Percentiles rank a stretch among this genome's conserved stretches.
phyloP scores from a whole-genome alignment of 495 filamentous ascomycete species.

The Aspergillus diversus region DNA sequence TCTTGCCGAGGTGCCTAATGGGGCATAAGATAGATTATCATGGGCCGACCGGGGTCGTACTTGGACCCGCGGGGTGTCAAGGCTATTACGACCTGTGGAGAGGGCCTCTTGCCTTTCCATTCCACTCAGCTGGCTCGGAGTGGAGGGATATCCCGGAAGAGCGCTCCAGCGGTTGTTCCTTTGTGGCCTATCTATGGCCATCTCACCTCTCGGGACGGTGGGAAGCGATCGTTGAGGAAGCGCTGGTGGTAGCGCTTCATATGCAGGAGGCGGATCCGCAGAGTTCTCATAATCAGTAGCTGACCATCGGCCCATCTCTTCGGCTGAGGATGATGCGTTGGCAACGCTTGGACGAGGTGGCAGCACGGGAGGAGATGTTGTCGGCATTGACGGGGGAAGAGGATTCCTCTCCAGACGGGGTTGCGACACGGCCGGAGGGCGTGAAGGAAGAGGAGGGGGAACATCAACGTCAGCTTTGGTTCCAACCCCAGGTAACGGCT shows the following conservation, averaged over 20 bases:
- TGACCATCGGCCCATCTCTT: conserved; percentile 2
- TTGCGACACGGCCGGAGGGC: conserved; percentile 19
- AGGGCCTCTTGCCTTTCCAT: conserved; percentile 31
- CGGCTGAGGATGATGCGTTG: not conserved
- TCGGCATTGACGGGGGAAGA: not conserved
- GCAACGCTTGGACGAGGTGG: conserved; percentile 22
- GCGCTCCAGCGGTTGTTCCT: conserved; percentile 41
- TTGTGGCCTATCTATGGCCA: conserved; percentile 18
- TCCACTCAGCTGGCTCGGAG: conserved; percentile 26
- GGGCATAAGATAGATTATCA: conserved; percentile 21
- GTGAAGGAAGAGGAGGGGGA: conserved; percentile 23
- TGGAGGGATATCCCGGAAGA: conserved; percentile 32
- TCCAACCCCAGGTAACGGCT: conserved; percentile 39
- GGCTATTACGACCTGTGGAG: conserved; percentile 35
- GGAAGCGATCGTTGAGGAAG: conserved; percentile 34
- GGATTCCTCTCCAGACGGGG: conserved; percentile 18
- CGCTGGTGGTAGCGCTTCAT: conserved; percentile 5
- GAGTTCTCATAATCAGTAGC: not conserved
- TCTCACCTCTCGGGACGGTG: conserved; percentile 35
- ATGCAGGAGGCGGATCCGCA: conserved; percentile 2
- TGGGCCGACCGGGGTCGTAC: conserved; percentile 39
- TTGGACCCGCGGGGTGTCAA: conserved; percentile 39
- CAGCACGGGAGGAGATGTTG: conserved; percentile 13
- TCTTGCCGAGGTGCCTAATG: conserved; percentile 27
- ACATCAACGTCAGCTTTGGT: conserved; percentile 16